Evolutionary conservation across 306 rosid species (phyloP).

Genomic region (Erythrophleum fordii): DNA sequence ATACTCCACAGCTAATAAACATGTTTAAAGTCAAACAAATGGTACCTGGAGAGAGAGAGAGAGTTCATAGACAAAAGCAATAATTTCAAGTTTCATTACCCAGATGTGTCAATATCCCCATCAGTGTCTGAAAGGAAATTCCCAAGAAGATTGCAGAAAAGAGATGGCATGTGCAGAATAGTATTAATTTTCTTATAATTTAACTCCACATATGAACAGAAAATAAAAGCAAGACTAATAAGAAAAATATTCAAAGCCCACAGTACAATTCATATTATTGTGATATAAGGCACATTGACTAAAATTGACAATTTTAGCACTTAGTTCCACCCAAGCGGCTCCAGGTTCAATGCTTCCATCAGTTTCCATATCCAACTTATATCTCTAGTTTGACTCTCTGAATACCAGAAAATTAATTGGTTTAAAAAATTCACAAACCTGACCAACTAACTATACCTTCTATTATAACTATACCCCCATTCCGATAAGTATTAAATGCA

Average conservation of each 20-base stretch:
- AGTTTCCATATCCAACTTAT: conserved; percentile 41
- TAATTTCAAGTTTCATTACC: conserved; percentile 14
- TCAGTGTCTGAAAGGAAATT: conserved; percentile 33
- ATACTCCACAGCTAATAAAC: conserved; percentile 10
- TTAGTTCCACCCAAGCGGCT: conserved; percentile 38
- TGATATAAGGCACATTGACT: conserved; percentile 41
- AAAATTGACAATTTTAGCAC: conserved; percentile 36
- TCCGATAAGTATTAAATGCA: conserved; percentile 40
- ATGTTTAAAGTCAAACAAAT: conserved; percentile 22
- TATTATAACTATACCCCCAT: conserved; percentile 34
- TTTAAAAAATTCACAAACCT: conserved; percentile 14
- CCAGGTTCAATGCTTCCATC: conserved; percentile 42
- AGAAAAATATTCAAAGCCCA: conserved; percentile 38
- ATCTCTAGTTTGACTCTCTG: conserved; percentile 38
- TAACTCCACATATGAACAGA: conserved; percentile 28
- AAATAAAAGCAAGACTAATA: conserved; percentile 31
- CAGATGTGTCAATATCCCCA: conserved; percentile 31
- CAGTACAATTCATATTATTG: conserved; percentile 32
- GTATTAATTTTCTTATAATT: conserved; percentile 14
- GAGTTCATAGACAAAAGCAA: conserved; percentile 29
- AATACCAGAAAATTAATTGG: conserved; percentile 33
- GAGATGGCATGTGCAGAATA: conserved; percentile 27
- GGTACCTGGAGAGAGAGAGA: conserved; percentile 19
- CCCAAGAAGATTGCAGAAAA: conserved; percentile 18
- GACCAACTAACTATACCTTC: conserved; percentile 38